phyloP scores from a whole-genome alignment of 495 filamentous ascomycete species.

The Aspergillus nidulans region DNA sequence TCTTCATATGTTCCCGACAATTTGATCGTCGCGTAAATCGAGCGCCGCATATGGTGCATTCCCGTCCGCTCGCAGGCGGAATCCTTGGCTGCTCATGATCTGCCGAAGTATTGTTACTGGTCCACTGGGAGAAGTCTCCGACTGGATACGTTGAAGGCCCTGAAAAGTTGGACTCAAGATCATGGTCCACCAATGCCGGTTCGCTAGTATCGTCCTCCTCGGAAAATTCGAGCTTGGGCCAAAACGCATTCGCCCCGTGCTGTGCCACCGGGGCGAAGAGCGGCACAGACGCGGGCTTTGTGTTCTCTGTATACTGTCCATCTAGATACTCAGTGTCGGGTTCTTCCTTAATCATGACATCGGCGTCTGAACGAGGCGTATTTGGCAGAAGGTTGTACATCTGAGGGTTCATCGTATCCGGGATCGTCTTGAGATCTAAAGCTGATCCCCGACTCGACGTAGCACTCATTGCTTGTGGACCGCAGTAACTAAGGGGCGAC shows the following conservation, averaged over 20 bases:
- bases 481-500: conserved; percentile 25
- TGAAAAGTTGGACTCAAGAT: not conserved
- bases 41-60: conserved; percentile 73
- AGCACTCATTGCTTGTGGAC: conserved; percentile 20
- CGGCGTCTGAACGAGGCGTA: conserved; percentile 17
- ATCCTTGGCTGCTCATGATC: conserved; percentile 14
- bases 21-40: conserved; percentile 87
- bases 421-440: conserved; percentile 13
- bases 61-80: conserved; percentile 46
- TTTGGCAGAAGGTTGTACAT: conserved; percentile 21
- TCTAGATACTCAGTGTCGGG: conserved; percentile 14
- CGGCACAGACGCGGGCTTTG: not conserved
- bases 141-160: not conserved
- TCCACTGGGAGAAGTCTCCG: conserved; percentile 13
- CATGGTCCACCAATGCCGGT: conserved; percentile 1
- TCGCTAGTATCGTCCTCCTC: not conserved
- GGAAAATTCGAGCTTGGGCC: not conserved
- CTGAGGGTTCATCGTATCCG: conserved; percentile 11
- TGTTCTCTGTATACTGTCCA: not conserved
- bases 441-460: conserved; percentile 25
- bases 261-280: not conserved
- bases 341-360: conserved; percentile 12
- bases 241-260: not conserved
- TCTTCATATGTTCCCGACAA: conserved; percentile 85
- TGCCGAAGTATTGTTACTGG: conserved; percentile 12